Evolutionary conservation across 2,329 filamentous ascomycete species (phyloP).

Genomic region (Aspergillus calidoustus): DNA sequence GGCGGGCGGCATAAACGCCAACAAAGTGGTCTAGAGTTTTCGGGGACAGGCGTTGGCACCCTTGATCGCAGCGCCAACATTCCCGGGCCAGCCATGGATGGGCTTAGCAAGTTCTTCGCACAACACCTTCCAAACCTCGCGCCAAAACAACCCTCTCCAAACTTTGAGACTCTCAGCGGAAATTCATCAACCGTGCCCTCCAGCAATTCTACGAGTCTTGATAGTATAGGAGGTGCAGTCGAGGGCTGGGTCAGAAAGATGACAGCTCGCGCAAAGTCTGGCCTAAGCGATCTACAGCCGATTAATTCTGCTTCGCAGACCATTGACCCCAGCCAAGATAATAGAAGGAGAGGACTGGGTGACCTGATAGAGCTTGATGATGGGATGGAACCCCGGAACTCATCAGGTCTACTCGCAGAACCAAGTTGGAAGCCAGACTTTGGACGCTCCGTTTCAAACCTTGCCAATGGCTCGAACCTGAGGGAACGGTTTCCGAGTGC

Average conservation of each 20-base stretch:
- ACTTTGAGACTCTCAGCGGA: constrained; percentile 41
- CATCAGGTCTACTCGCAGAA: constrained; percentile 24
- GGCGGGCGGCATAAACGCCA: constrained; percentile 47
- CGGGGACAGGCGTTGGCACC: constrained; percentile 85
- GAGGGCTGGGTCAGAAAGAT: constrained; percentile 90
- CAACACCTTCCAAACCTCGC: constrained; percentile 81
- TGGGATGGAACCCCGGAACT: constrained; percentile 35
- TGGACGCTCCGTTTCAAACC: constrained; percentile 22
- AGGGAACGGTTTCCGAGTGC: constrained; percentile 32
- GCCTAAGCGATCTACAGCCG: constrained; percentile 46
- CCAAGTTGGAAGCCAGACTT: constrained; percentile 24
- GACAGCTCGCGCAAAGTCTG: constrained; percentile 55
- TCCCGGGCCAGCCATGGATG: constrained; percentile 78
- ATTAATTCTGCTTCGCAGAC: constrained; percentile 27
- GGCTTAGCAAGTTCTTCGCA: constrained; percentile 80
- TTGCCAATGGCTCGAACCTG: constrained; percentile 27
- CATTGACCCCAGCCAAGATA: constrained; percentile 28
- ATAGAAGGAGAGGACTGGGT: constrained; percentile 38
- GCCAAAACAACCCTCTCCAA: constrained; percentile 66
- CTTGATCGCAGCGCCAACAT: constrained; percentile 61
- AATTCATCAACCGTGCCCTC: constrained; percentile 39
- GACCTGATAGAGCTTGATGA: constrained; percentile 52
- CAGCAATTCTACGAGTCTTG: constrained; percentile 58
- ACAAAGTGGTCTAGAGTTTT: constrained; percentile 63
- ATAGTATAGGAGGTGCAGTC: constrained; percentile 83